Conservation (phyloP, 2,329 filamentous ascomycete genomes). For the Pestalotiopsis sp. region DNA sequence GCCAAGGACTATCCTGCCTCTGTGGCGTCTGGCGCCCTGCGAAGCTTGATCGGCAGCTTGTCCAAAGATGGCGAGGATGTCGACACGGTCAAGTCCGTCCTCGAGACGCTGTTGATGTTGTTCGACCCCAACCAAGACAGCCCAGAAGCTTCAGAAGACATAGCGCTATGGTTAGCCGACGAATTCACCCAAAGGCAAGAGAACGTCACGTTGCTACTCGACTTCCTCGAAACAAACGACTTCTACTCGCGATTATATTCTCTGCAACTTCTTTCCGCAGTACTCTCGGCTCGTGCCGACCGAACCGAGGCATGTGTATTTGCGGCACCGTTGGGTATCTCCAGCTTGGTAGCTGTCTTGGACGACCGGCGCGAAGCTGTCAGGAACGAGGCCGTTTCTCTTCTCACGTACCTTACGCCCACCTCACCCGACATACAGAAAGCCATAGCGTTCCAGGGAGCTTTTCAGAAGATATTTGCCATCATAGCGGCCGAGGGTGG, state of each 20-base stretch:
- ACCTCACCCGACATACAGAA: conserved; percentile 90
- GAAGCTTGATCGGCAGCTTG: conserved; percentile 83
- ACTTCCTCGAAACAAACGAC: conserved; percentile 83
- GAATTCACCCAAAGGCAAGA: conserved; percentile 98
- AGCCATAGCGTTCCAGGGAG: conserved; percentile 91
- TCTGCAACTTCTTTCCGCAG: conserved; percentile 84
- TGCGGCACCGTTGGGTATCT: conserved; percentile 84
- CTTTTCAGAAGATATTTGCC: conserved; percentile 83
- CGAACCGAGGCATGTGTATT: conserved; percentile 94
- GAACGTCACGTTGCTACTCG: conserved; percentile 88
- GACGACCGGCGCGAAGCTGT: conserved; percentile 87
- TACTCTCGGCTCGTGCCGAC: conserved; percentile 83
- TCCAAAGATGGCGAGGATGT: conserved; percentile 91
- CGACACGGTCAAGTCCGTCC: conserved; percentile 91
- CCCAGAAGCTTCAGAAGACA: conserved; percentile 93
- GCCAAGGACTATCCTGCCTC: conserved; percentile 96
- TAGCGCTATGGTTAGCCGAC: conserved; percentile 93
- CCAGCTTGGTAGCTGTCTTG: conserved; percentile 79
- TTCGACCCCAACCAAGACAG: conserved; percentile 75
- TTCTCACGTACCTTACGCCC: conserved; percentile 87
- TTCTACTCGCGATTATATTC: conserved; percentile 93
- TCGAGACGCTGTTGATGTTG: conserved; percentile 94
- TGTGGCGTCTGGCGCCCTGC: conserved; percentile 89
- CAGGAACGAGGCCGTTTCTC: conserved; percentile 82
- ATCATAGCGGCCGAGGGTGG: conserved; percentile 84